phyloP scores from a whole-genome alignment of 2,329 filamentous ascomycete species.

The Ophiobolus disseminans region DNA sequence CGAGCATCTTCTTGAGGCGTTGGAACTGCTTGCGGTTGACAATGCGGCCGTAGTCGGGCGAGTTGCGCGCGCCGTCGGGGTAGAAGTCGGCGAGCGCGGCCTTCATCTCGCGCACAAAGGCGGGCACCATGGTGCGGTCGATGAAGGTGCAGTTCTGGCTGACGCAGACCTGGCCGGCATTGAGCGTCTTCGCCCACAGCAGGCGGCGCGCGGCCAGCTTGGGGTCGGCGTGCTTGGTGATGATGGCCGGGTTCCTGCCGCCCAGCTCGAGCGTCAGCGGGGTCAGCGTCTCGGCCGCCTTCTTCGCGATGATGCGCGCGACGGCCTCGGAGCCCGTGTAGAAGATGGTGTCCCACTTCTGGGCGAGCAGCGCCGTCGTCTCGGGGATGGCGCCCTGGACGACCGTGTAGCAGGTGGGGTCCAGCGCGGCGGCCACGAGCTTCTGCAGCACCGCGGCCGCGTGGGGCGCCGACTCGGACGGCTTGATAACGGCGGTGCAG shows the following conservation, averaged over 20 bases:
- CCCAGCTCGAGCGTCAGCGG: conserved; percentile 90
- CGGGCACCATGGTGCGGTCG: conserved; percentile 73
- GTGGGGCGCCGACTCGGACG: conserved; percentile 80
- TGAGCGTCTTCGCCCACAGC: conserved; percentile 86
- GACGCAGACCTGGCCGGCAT: conserved; percentile 90
- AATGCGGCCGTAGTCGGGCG: conserved; percentile 79
- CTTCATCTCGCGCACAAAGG: conserved; percentile 78
- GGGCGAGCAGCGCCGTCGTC: conserved; percentile 79
- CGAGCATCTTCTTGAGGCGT: conserved; percentile 90
- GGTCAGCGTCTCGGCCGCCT: conserved; percentile 66
- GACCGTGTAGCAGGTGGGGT: conserved; percentile 75
- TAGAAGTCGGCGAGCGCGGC: conserved; percentile 77
- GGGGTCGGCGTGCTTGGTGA: conserved; percentile 83
- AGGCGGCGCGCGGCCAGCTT: conserved; percentile 81
- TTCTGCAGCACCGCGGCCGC: conserved; percentile 81
- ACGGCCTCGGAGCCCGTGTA: conserved; percentile 85
- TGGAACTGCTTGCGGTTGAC: conserved; percentile 81
- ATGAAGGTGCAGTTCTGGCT: conserved; percentile 92
- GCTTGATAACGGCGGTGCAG: conserved; percentile 89
- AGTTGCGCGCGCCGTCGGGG: conserved; percentile 79
- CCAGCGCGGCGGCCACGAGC: conserved; percentile 77
- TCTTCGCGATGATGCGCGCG: conserved; percentile 65
- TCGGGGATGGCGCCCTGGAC: conserved; percentile 84
- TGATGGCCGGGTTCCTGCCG: conserved; percentile 88
- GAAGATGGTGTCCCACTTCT: conserved; percentile 98